Evolutionary conservation across 768 basidiomycete genomes (phyloP), one percentile per base, ranked within the genome.

Genomic region (Atractiella rhizophila): DNA sequence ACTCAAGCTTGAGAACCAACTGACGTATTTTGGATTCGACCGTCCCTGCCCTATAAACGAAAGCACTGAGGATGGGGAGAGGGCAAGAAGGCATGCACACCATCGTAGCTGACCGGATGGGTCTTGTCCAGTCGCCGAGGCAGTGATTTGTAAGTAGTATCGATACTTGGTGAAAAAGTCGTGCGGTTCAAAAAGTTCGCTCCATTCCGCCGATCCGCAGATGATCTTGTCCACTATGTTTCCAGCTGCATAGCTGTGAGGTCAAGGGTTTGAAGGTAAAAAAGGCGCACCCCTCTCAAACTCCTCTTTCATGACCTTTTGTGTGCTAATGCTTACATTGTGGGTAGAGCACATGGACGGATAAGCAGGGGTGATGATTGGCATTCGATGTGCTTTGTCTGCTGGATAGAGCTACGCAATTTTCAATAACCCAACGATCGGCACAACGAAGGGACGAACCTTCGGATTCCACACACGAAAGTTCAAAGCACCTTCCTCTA

Each of bases 281-380:
- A 23, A 7, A 9, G 18, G 32, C 48, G 38, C 31, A 77, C 85
- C 85, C 66, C 76, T 73, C 63, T 82, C 78, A 58, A 94, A 85
- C 54, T 98, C 91, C 50, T 81, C 74, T 0, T 78, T 86, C 66
- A 91, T 83, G 40, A 98, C 79, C 67, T 76, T 74, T 60, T 91
- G 82, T 4, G 88, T 96, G 8, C 85, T 91, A 31, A 71, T 70
- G 38, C 83, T 85, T 45, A 96, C 86, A 53, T 96, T 98, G 62
- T 98, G 91, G 15, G 91, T 98, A 20, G 88, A 72, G 58, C 88
- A 96, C 88, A 98, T 98, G 5, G 88, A 75, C 34, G 91, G 91
- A 60, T 94, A 98, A 10, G 91, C 86, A 3, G 91, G 91, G 2
- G 91, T 98, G 52, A 98, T 96, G 54, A 98, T 94, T 11, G 91